A percentile compares a stretch with the other conserved stretches of the same genome.
These are phyloP conservation scores for Acanthamoeba lugdunensis DNA, from an alignment of 208 protist genomes.

Conservation along the genomic window DNA sequence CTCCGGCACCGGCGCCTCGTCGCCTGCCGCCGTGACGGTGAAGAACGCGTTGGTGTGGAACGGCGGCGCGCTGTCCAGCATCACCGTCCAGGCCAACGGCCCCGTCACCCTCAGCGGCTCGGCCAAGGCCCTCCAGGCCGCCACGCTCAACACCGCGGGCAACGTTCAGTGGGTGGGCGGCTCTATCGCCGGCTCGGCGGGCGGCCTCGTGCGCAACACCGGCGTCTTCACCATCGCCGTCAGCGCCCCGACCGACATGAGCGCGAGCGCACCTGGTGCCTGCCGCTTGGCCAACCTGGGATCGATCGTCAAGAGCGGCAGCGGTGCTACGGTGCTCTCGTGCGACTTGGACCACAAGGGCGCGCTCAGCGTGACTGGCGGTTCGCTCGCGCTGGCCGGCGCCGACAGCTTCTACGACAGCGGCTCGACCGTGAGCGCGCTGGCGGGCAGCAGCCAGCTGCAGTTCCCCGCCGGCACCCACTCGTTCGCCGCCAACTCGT, in stretches of 20 bases:
- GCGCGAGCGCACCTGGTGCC: neutral
- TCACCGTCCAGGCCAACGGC: conserved; percentile 16
- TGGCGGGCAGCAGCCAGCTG: conserved; percentile 7
- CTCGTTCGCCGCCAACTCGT: conserved; percentile 10
- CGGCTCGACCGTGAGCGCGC: neutral
- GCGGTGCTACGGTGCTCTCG: neutral
- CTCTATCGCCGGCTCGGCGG: neutral
- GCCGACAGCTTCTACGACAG: conserved; percentile 36
- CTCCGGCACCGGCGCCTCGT: neutral
- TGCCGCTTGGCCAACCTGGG: conserved; percentile 43
- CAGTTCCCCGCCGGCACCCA: neutral
- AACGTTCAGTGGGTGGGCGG: neutral
- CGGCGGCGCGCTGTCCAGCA: conserved; percentile 20
- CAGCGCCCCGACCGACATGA: neutral
- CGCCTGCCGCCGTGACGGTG: neutral
- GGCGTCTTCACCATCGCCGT: conserved; percentile 25
- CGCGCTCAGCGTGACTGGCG: neutral
- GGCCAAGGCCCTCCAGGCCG: conserved; percentile 38
- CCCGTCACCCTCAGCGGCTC: conserved; percentile 10
- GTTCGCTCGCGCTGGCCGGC: conserved; percentile 47
- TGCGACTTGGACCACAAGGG: conserved; percentile 64
- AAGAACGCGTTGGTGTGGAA: conserved; percentile 33
- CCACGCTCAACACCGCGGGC: neutral
- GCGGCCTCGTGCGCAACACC: conserved; percentile 29
- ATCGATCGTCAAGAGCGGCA: conserved; percentile 43